Evolutionary conservation across 2,329 filamentous ascomycete genomes (phyloP), one percentile per base, ranked within the genome.

Genomic region (Phoma sp.): DNA sequence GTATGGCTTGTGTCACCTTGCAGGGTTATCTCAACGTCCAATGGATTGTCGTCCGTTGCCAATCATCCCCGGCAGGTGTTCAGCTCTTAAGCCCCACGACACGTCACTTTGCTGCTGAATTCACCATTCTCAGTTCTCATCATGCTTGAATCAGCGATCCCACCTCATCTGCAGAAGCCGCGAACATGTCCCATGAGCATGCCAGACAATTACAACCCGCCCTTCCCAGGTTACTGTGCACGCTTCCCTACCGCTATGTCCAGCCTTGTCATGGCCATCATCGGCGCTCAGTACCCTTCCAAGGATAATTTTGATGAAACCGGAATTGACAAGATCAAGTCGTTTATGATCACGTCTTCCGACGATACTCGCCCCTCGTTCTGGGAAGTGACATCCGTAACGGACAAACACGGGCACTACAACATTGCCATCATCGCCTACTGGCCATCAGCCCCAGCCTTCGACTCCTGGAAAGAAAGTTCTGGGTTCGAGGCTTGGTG

Each of bases 401-500:
- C 37, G 7, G 62, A 69, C 47, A 61, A 54, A 32, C 55, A 54
- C 7, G 68, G 65, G 7, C 69, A 63, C 28, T 73, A 67, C 56
- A 78, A 77, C 55, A 54, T 75, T 48, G 67, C 69, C 1, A 61
- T 74, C 9, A 61, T 79, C 17, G 72, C 75, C 0, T 79, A 79
- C 62, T 80, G 76, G 74, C 62, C 68, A 1, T 71, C 64, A 30
- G 62, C 54, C 36, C 53, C 53, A 5, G 40, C 56, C 1, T 74
- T 74, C 57, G 50, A 65, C 1, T 46, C 53, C 4, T 80, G 77
- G 77, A 54, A 67, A 3, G 39, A 32, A 3, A 39, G 64, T 17
- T 75, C 72, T 7, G 76, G 74, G 1, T 80, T 79, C 47, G 42
- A 64, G 5, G 34, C 40, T 2, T 79, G 76, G 76, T 80, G 77